Base-by-base conservation (phyloP, 768 basidiomycete genomes). In the Pleurotus djamor region DNA sequence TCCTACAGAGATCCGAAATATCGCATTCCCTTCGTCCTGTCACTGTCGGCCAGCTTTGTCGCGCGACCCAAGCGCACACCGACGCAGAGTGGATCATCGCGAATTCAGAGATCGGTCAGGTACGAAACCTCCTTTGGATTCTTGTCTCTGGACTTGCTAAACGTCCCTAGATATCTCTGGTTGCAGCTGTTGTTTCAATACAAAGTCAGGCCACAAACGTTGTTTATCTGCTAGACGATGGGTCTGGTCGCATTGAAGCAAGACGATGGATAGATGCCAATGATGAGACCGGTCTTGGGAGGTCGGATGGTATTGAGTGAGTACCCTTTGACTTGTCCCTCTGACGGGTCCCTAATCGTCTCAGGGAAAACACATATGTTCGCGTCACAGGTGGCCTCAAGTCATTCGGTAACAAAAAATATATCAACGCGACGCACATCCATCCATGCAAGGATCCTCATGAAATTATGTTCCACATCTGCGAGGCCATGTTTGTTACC, bases 31-130 rank as follows among this genome's bases (percentile, higher is more conserved):
- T 74, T 69, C 60, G 74, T 52, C 71, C 67, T n/a, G 68, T 74
- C n/a, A 72, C 71, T 5, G 64, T 76, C 34, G 60, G 62, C 7
- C 70, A 71, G 68, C 79, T 97, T 48, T 68, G 78, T 37, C 81
- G 83, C 64, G 90, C 95, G 1, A 79, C 75, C n/a, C 94, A 96
- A 76, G 80, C 87, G 4, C 92, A 96, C 68, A 79, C 89, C 1
- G 96, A 98, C 64, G 89, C 92, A 2, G 93, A 96, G 59, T 97
- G 94, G 86, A 79, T 79, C 60, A 78, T 98, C 36, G 94, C 94
- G 59, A 89, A 86, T 33, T 73, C 80, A 4, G 91, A 95, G 62
- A 78, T 95, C 59, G 90, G 90, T 50, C 92, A 93, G 71, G 96
- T 92, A 63, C 9, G 63, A 68, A 51, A 44, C 37, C 34, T 10